These are phyloP conservation scores for Pouteria campechiana DNA, from an alignment of 179 eudicot species.

Conservation along the genomic window DNA sequence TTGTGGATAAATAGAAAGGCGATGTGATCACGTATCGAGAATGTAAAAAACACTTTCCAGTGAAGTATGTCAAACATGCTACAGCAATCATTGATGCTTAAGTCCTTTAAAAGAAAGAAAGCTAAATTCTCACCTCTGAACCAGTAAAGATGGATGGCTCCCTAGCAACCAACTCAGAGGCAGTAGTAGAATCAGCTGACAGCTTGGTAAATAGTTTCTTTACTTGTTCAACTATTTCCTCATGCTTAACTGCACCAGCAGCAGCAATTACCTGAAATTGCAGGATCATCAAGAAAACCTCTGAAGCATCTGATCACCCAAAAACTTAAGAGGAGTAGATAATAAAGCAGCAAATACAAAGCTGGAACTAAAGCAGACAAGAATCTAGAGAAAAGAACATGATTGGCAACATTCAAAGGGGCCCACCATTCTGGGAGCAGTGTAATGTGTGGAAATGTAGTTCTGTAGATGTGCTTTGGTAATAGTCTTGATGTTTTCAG, in stretches of 20 bases:
- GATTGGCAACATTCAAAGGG: not conserved
- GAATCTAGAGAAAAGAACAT: not conserved
- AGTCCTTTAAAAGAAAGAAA: no score
- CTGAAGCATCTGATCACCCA: no score
- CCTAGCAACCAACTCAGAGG: slow-evolving; percentile 59
- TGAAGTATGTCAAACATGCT: no score
- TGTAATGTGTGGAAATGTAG: slow-evolving; percentile 57
- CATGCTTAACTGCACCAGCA: slow-evolving; percentile 76
- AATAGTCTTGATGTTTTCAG: slow-evolving; percentile 36
- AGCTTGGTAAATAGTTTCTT: slow-evolving; percentile 53
- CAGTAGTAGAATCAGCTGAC: slow-evolving; percentile 51
- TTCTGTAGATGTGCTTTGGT: slow-evolving; percentile 38
- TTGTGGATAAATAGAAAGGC: no score
- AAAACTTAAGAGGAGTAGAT: no score
- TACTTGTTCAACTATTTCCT: slow-evolving; percentile 69
- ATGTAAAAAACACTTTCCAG: no score
- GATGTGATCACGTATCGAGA: no score
- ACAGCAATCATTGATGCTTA: no score
- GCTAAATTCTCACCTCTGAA: slow-evolving; percentile 94
- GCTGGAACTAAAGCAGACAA: not conserved
- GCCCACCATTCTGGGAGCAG: slow-evolving; percentile 72
- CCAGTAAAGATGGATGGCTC: slow-evolving; percentile 74
- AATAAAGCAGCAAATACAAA: no score
- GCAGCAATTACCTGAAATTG: slow-evolving; percentile 57
- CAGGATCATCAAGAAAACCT: no score